These are phyloP conservation scores for Wallemia hederae DNA, from an alignment of 1,284 basidiomycete species.

Conservation along the genomic window DNA sequence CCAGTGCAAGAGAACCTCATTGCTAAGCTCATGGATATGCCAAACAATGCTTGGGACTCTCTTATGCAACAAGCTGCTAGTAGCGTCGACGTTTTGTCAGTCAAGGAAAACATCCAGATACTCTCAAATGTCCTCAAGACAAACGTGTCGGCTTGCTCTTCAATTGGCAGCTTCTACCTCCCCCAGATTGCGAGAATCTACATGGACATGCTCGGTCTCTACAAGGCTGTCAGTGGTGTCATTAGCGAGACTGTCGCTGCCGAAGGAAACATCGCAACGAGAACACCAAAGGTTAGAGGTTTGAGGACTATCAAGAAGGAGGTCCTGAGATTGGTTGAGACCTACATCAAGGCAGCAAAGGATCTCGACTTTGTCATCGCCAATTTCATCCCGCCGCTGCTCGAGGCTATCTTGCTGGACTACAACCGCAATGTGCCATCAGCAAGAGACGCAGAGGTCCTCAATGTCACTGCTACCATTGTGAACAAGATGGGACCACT, in stretches of 20 bases:
- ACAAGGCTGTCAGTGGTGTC: conserved; percentile 92
- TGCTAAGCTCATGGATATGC: conserved; percentile 80
- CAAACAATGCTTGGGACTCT: conserved; percentile 94
- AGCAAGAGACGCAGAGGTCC: conserved; percentile 83
- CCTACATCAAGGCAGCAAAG: conserved; percentile 86
- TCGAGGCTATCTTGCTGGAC: conserved; percentile 90
- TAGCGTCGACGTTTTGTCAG: conserved; percentile 72
- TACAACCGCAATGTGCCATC: conserved; percentile 82
- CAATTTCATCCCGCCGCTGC: conserved; percentile 76
- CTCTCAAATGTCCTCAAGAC: conserved; percentile 93
- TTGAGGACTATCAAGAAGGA: conserved; percentile 97
- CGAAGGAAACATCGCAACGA: conserved; percentile 65
- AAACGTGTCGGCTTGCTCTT: conserved; percentile 90
- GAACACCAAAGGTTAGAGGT: conserved; percentile 85
- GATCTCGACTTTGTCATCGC: conserved; percentile 73
- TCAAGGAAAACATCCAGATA: conserved; percentile 86
- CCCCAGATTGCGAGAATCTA: conserved; percentile 91
- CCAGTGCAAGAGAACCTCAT: conserved; percentile 88
- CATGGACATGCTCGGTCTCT: conserved; percentile 92
- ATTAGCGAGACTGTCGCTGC: conserved; percentile 57
- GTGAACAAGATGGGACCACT: conserved; percentile 48
- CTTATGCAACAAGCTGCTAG: conserved; percentile 86
- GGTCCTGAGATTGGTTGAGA: conserved; percentile 87
- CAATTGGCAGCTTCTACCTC: conserved; percentile 86
- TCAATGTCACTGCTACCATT: conserved; percentile 97